These are phyloP conservation scores for Casuarina equisetifolia DNA, from an alignment of 306 rosid species.

Conservation along the genomic window DNA sequence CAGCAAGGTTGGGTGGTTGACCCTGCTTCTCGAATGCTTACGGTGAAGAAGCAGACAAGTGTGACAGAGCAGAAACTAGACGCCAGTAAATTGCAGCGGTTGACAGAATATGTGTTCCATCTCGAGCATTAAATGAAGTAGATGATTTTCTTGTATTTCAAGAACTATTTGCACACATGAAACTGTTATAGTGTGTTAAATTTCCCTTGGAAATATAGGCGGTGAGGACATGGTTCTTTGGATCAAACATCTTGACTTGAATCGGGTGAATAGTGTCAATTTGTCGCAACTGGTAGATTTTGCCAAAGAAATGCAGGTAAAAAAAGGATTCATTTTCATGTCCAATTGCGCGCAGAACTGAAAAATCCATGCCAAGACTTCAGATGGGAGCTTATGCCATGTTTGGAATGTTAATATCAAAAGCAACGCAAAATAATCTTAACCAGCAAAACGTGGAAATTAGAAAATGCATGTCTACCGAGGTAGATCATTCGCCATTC, in stretches of 20 bases:
- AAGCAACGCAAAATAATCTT: neutral
- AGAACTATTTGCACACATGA: neutral
- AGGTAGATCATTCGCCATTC: too few relatives aligned
- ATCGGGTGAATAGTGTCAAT: neutral
- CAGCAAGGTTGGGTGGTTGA: conserved; percentile 79
- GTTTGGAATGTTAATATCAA: too few relatives aligned
- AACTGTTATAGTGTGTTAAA: neutral
- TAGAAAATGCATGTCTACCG: too few relatives aligned
- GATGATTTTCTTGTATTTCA: conserved; percentile 6
- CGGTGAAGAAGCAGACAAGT: conserved; percentile 70
- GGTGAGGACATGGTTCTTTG: neutral
- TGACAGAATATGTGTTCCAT: conserved; percentile 91
- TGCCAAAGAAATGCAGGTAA: too few relatives aligned
- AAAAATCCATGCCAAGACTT: too few relatives aligned
- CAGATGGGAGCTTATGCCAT: too few relatives aligned
- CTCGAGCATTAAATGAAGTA: conserved; percentile 64
- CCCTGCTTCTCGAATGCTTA: conserved; percentile 70
- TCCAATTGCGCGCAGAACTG: too few relatives aligned
- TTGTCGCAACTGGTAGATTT: too few relatives aligned
- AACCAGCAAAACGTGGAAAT: too few relatives aligned
- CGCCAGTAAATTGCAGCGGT: conserved; percentile 75
- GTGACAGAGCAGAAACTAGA: conserved; percentile 79
- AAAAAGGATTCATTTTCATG: too few relatives aligned
- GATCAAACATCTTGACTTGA: neutral
- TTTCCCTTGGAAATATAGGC: neutral